phyloP scores from a whole-genome alignment of 306 rosid species.

The Spatholobus suberectus region DNA sequence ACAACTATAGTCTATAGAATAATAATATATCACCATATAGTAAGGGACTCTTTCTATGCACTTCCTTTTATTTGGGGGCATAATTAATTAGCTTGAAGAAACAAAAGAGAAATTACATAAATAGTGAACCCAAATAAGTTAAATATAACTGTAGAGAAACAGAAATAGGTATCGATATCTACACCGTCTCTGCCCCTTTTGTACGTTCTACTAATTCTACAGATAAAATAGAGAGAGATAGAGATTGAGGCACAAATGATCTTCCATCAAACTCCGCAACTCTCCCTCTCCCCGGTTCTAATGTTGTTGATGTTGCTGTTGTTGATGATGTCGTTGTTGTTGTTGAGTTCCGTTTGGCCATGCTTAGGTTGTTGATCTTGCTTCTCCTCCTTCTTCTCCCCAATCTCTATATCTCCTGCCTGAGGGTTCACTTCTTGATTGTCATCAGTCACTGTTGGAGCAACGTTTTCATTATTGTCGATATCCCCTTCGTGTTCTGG shows the following conservation, averaged over 20 bases:
- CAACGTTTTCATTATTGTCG: background rate
- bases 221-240: constrained; percentile 21
- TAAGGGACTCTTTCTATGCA: background rate
- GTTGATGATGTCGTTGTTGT: background rate
- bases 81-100: background rate
- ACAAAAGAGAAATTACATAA: background rate
- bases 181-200: constrained; percentile 29
- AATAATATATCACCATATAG: background rate
- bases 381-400: constrained; percentile 4
- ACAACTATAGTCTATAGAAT: background rate
- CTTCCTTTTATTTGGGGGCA: constrained; percentile 24
- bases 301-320: background rate
- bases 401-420: constrained; percentile 25
- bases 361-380: background rate
- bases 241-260: background rate
- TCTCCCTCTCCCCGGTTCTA: constrained; percentile 2
- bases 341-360: background rate
- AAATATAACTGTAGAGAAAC: background rate
- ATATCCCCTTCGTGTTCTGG: constrained; percentile 66
- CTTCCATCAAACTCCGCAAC: constrained; percentile 28
- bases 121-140: constrained; percentile 29
- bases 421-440: background rate
- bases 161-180: constrained; percentile 24
- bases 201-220: constrained; percentile 18
- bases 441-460: constrained; percentile 4